Conservation (phyloP, 495 filamentous ascomycete genomes). For the Bacidia rubella region DNA sequence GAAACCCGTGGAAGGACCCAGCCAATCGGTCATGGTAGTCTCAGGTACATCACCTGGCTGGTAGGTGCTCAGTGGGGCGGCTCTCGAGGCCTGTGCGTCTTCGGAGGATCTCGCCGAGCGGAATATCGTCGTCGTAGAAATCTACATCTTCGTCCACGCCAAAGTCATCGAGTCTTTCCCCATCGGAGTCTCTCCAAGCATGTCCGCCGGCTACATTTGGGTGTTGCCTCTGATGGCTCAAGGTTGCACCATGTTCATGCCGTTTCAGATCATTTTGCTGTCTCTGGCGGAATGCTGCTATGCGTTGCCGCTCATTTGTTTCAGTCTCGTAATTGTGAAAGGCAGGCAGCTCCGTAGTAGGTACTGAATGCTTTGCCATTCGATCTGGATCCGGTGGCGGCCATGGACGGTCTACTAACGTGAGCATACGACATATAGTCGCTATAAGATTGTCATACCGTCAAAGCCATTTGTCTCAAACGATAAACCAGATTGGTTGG, state of each 20-base stretch:
- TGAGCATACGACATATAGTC: neutral
- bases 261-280: conserved; percentile 42
- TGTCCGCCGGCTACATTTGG: conserved; percentile 41
- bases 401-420: conserved; percentile 44
- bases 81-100: neutral
- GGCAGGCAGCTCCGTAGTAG: neutral
- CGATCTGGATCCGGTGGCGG: conserved; percentile 87
- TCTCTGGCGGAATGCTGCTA: conserved; percentile 42
- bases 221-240: conserved; percentile 29
- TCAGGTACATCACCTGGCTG: neutral
- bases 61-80: neutral
- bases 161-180: conserved; percentile 75
- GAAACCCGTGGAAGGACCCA: neutral
- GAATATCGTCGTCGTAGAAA: conserved; percentile 69
- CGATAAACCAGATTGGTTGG: conserved; percentile 43
- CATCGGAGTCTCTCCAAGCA: conserved; percentile 72
- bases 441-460: conserved; percentile 32
- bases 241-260: conserved; percentile 10
- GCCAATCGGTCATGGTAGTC: neutral
- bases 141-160: conserved; percentile 80
- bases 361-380: conserved; percentile 31
- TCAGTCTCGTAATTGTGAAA: conserved; percentile 12
- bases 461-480: conserved; percentile 86
- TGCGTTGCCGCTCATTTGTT: conserved; percentile 27
- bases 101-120: conserved; percentile 47